Evolutionary conservation across 176 grass and related monocot genomes (phyloP).

Genomic region (Musa acuminata): DNA sequence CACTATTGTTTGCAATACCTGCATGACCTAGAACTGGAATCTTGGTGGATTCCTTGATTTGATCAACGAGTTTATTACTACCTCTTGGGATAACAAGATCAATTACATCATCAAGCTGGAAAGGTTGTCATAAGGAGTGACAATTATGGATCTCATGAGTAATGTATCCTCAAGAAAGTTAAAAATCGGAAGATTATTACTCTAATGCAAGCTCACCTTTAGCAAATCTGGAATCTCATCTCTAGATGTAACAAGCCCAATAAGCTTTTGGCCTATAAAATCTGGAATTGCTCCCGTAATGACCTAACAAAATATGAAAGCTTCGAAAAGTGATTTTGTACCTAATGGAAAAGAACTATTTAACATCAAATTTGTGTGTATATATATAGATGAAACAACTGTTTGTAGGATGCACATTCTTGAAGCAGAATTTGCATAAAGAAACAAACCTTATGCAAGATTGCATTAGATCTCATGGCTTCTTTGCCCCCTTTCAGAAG

Average conservation of each 20-base stretch:
- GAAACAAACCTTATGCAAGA: conserved; percentile 83
- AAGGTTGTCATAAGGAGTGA: conserved; percentile 25
- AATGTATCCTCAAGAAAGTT: background rate
- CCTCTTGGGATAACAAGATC: conserved; percentile 99
- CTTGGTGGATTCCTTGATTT: conserved; percentile 94
- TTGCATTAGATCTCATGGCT: conserved; percentile 81
- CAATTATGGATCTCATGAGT: conserved; percentile 10
- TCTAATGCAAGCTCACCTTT: conserved; percentile 40
- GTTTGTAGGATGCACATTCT: background rate
- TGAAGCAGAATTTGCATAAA: conserved; percentile 2
- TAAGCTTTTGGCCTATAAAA: conserved; percentile 66
- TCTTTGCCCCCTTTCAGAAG: conserved; percentile 98
- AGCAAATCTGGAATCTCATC: conserved; percentile 89
- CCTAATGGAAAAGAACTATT: background rate
- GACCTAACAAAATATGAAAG: conserved; percentile 34
- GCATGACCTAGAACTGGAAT: conserved; percentile 97
- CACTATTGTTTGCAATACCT: conserved; percentile 30
- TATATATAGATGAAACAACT: background rate
- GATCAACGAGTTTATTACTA: conserved; percentile 84
- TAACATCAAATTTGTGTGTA: background rate
- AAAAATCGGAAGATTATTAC: conserved; percentile 1
- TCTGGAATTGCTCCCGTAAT: conserved; percentile 77
- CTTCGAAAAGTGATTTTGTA: background rate
- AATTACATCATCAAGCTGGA: conserved; percentile 96
- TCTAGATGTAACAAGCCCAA: conserved; percentile 86